A percentile compares a stretch with the other conserved stretches of the same genome.
Conservation (phyloP, 129 eudicot species). For the Lactuca sativa region DNA sequence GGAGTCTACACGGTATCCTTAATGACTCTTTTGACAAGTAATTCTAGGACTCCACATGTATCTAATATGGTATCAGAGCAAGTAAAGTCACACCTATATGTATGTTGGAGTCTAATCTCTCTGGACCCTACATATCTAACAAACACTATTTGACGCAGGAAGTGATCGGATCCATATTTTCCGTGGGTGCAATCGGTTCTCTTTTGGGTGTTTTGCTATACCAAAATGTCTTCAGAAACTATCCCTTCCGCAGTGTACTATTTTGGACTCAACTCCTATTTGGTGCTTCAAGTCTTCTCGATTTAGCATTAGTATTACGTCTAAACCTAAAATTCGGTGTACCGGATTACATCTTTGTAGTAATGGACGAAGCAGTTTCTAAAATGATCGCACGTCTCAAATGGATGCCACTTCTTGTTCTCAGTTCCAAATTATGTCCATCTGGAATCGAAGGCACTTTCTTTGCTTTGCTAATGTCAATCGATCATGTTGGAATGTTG, state of each 20-base stretch:
- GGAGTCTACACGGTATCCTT: no score
- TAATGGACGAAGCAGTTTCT: slow-evolving; percentile 64
- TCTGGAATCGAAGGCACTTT: slow-evolving; percentile 97
- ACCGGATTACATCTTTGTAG: slow-evolving; percentile 71
- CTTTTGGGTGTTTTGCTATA: slow-evolving; percentile 76
- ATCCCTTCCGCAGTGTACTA: slow-evolving; percentile 65
- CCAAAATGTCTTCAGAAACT: slow-evolving; percentile 62
- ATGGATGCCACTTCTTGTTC: slow-evolving; percentile 99
- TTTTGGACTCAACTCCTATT: slow-evolving; percentile 74
- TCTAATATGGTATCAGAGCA: no score
- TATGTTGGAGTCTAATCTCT: not conserved
- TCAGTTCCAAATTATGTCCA: slow-evolving; percentile 89
- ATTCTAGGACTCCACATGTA: no score
- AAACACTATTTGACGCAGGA: slow-evolving; percentile 52
- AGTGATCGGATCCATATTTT: slow-evolving; percentile 66
- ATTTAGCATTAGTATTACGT: slow-evolving; percentile 63
- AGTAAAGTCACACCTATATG: no score
- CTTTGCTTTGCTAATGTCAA: slow-evolving; percentile 93
- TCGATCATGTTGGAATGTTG: slow-evolving; percentile 72
- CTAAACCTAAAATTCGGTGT: slow-evolving; percentile 66
- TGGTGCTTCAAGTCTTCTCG: slow-evolving; percentile 73
- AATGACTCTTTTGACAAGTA: no score
- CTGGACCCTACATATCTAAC: no score
- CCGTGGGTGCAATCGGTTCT: slow-evolving; percentile 86
- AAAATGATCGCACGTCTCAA: slow-evolving; percentile 72